Evolutionary conservation across 768 basidiomycete genomes (phyloP).

Genomic region (Candolleomyces efflorescens): DNA sequence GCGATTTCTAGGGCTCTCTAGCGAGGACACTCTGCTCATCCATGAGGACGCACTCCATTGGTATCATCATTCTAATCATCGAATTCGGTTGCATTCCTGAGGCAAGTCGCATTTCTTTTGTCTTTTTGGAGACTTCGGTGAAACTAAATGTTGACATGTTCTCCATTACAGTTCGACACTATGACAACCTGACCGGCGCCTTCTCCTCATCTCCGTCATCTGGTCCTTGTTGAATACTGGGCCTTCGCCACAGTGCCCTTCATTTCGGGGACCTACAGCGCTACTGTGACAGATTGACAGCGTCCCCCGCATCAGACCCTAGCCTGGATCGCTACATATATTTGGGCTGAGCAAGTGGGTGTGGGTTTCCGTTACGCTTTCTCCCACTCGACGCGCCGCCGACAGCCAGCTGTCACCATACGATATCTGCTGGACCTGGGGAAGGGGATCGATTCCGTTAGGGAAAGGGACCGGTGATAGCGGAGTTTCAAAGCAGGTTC

Average conservation of each 20-base stretch:
- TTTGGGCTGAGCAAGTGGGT: background rate
- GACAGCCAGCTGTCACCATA: background rate
- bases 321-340: background rate
- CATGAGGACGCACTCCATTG: conserved; percentile 2
- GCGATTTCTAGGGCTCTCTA: background rate
- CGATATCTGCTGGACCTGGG: background rate
- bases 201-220: background rate
- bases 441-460: conserved; percentile 6
- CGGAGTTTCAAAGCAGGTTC: conserved; percentile 14
- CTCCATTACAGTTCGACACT: background rate
- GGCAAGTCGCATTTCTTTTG: background rate
- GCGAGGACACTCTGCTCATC: background rate
- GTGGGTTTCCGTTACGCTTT: background rate
- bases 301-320: background rate
- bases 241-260: background rate
- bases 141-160: background rate
- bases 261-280: background rate
- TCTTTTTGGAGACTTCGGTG: conserved; percentile 4
- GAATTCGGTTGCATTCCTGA: conserved; percentile 1
- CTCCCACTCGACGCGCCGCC: background rate
- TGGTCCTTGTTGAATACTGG: background rate
- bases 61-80: conserved; percentile 5
- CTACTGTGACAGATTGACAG: background rate
- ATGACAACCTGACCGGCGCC: background rate
- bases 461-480: conserved; percentile 14